Conservation (phyloP, 768 basidiomycete genomes). For the Termitomyces sp. region DNA sequence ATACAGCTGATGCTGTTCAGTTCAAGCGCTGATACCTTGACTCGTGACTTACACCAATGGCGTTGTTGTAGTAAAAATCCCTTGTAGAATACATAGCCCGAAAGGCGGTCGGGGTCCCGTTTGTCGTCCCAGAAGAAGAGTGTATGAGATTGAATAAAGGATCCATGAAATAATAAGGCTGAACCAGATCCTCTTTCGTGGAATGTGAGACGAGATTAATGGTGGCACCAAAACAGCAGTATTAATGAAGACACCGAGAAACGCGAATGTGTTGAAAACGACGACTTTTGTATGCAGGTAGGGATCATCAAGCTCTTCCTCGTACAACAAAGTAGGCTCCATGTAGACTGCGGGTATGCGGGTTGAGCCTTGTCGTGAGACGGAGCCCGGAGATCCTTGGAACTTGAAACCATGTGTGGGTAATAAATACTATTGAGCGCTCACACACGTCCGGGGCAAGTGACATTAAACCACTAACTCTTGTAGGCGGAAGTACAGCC, state of each 20-base stretch:
- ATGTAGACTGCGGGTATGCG: not conserved
- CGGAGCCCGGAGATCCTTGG: not conserved
- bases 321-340: not conserved
- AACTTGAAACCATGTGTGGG: not conserved
- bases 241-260: not conserved
- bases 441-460: not conserved
- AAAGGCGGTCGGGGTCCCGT: not conserved
- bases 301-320: constrained; percentile 1
- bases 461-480: not conserved
- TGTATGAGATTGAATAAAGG: constrained; percentile 3
- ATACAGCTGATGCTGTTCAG: constrained; percentile 2
- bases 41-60: constrained; percentile 1
- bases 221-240: not conserved
- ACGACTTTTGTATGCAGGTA: not conserved
- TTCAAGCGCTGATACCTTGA: not conserved
- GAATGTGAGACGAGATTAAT: not conserved
- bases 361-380: not conserved
- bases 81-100: constrained; percentile 7
- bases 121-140: constrained; percentile 5
- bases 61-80: not conserved
- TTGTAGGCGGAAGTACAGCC: not conserved
- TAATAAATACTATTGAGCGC: not conserved
- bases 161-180: constrained; percentile 2
- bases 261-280: not conserved
- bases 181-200: constrained; percentile 2